A percentile compares a stretch with the other conserved stretches of the same genome.
Evolutionary conservation across 345 rosid genomes (phyloP).

Genomic region (Cardiospermum halicacabum): DNA sequence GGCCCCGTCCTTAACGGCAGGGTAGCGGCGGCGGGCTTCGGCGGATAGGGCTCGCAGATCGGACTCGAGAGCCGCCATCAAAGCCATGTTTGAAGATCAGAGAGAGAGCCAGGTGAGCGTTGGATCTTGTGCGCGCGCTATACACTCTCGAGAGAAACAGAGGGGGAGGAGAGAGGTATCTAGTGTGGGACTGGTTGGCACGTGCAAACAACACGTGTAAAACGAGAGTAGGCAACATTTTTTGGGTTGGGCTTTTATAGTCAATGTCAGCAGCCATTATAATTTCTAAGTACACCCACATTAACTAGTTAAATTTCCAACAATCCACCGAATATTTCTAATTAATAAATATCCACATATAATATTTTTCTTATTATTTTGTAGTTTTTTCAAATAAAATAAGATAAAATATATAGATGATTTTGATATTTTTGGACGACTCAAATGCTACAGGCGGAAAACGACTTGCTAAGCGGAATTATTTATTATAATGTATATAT

Average conservation of each 20-base stretch:
- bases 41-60: slow-evolving; percentile 98
- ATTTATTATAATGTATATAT: too few relatives aligned
- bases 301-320: too few relatives aligned
- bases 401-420: too few relatives aligned
- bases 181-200: neutral
- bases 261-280: neutral
- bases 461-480: too few relatives aligned
- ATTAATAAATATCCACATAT: too few relatives aligned
- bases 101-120: neutral
- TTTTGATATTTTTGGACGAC: too few relatives aligned
- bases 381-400: too few relatives aligned
- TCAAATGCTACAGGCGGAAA: too few relatives aligned
- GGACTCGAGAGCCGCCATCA: slow-evolving; percentile 90
- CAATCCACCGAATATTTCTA: too few relatives aligned
- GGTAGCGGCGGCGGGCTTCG: slow-evolving; percentile 91
- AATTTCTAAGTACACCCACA: neutral
- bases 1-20: slow-evolving; percentile 93
- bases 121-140: neutral
- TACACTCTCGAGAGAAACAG: neutral
- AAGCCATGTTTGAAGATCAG: slow-evolving; percentile 49
- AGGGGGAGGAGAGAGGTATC: neutral
- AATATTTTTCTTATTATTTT: too few relatives aligned
- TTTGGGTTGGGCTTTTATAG: neutral
- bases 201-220: slow-evolving; percentile 5
- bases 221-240: neutral